Conservation (phyloP, 495 filamentous ascomycete genomes). For the Neurospora africana region DNA sequence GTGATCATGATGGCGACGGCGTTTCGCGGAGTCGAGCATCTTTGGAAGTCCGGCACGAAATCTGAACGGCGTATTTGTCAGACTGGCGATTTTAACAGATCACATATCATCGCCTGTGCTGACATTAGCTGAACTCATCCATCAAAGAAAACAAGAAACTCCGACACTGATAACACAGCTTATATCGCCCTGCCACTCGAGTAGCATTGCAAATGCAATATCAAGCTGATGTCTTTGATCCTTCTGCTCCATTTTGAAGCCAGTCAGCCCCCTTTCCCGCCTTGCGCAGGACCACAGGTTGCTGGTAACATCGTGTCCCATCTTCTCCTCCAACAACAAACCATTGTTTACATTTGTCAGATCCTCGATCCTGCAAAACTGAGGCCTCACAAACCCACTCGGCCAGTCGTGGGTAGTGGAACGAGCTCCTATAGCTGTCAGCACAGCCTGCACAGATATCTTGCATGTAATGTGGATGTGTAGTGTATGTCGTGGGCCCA, state of each 20-base stretch:
- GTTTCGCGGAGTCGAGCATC: background rate
- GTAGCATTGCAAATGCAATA: background rate
- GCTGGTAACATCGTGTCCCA: background rate
- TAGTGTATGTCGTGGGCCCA: background rate
- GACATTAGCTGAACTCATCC: background rate
- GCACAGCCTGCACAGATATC: background rate
- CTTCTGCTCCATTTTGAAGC: background rate
- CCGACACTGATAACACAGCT: background rate
- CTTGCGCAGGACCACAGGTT: background rate
- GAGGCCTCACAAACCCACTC: background rate
- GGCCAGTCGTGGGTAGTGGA: background rate
- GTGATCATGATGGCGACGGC: background rate
- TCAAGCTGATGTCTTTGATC: background rate
- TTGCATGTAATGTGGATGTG: background rate
- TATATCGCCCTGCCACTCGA: background rate
- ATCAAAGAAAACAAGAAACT: background rate
- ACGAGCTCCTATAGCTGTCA: background rate
- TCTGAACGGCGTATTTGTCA: background rate
- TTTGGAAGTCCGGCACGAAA: background rate
- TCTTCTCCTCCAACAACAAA: background rate
- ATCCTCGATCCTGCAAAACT: background rate
- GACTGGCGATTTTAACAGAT: background rate
- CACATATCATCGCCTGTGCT: background rate
- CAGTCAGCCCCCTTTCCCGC: background rate
- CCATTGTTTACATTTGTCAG: background rate